Conservation (phyloP, 257 asterid genomes). For the Solanum virginianum region DNA sequence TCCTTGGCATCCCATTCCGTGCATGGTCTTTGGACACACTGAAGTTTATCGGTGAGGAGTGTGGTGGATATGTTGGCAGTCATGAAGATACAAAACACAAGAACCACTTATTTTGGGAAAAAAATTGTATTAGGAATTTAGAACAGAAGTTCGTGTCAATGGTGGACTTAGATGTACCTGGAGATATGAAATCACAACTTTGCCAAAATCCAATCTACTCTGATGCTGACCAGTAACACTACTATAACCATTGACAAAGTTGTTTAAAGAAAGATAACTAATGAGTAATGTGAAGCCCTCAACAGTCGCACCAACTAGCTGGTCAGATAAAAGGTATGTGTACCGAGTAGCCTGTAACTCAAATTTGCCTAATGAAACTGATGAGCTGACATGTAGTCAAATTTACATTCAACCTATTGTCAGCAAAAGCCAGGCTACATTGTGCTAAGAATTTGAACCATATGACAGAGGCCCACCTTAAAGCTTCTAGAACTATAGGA, state of each 20-base stretch:
- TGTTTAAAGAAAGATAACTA: neutral
- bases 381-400: neutral
- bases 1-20: neutral
- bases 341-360: neutral
- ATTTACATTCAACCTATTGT: neutral
- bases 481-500: neutral
- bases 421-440: neutral
- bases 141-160: neutral
- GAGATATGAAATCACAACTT: neutral
- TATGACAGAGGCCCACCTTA: neutral
- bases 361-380: too few relatives aligned
- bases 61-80: neutral
- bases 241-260: neutral
- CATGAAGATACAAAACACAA: neutral
- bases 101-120: neutral
- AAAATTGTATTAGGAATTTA: neutral
- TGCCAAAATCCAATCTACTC: neutral
- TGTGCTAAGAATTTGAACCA: neutral
- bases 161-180: neutral
- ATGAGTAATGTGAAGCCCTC: neutral
- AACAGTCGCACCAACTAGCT: neutral
- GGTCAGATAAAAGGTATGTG: neutral
- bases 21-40: neutral
- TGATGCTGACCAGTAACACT: neutral
- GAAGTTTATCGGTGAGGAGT: neutral